Evolutionary conservation across 2,329 filamentous ascomycete species (phyloP).

Genomic region (Pyricularia sp.): DNA sequence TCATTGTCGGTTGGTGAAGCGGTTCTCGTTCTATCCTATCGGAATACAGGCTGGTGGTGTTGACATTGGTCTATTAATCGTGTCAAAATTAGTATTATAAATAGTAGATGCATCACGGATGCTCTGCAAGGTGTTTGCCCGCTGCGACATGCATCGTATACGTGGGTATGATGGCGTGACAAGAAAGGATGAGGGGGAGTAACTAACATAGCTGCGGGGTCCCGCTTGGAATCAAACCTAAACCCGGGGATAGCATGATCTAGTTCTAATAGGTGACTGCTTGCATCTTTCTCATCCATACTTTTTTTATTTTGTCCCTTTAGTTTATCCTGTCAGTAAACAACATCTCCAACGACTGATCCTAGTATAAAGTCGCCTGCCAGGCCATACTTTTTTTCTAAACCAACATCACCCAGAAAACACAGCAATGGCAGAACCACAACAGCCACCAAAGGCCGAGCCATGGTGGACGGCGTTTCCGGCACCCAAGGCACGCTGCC

Average conservation of each 20-base stretch:
- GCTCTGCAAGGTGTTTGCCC: too few relatives aligned
- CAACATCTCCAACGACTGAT: neutral
- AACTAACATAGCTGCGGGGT: neutral
- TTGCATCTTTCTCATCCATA: neutral
- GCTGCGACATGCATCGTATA: neutral
- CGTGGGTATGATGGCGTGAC: neutral
- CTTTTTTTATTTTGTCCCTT: neutral
- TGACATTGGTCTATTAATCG: neutral
- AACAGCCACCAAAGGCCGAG: neutral
- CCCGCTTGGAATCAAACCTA: neutral
- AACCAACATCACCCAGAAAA: neutral
- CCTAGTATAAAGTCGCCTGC: neutral
- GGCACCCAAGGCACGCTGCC: conserved; percentile 27
- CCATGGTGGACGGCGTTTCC: conserved; percentile 33
- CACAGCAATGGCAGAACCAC: neutral
- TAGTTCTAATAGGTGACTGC: neutral
- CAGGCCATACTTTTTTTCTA: neutral
- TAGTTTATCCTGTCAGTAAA: neutral
- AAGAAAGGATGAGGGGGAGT: neutral
- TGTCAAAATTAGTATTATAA: neutral
- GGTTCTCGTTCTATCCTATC: neutral
- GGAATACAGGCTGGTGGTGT: neutral
- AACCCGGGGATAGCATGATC: neutral
- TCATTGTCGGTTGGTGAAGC: neutral
- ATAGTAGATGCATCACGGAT: neutral